Evolutionary conservation across 768 basidiomycete species (phyloP).

Genomic region (Pulveroboletus sp.): DNA sequence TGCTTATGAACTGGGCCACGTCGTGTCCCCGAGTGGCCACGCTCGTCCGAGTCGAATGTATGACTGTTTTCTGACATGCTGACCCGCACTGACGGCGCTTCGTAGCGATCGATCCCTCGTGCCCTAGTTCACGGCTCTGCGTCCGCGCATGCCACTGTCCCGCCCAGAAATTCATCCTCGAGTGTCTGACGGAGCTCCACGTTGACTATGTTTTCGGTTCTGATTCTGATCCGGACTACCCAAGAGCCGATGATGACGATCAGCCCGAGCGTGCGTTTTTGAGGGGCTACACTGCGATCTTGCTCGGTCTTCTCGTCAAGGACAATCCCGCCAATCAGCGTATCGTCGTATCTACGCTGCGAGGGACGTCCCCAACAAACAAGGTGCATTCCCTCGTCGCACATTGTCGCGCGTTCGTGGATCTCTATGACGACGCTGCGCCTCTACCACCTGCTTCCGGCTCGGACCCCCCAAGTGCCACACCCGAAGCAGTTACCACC

Average conservation of each 20-base stretch:
- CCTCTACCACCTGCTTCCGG: slow-evolving; percentile 23
- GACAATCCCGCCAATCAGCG: slow-evolving; percentile 31
- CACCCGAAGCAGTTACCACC: slow-evolving; percentile 4
- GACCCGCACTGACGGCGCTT: neutral
- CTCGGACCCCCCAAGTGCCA: neutral
- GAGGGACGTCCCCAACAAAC: slow-evolving; percentile 29
- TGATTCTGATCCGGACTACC: neutral
- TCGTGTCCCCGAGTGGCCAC: slow-evolving; percentile 46
- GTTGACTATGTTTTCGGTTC: slow-evolving; percentile 35
- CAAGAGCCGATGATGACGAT: slow-evolving; percentile 11
- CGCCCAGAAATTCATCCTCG: slow-evolving; percentile 40
- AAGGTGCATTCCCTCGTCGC: slow-evolving; percentile 34
- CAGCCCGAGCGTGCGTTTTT: slow-evolving; percentile 49
- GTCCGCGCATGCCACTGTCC: slow-evolving; percentile 51
- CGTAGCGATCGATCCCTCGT: slow-evolving; percentile 50
- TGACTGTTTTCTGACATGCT: slow-evolving; percentile 17
- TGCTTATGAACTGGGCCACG: slow-evolving; percentile 75
- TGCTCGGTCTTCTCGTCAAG: slow-evolving; percentile 54
- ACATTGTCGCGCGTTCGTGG: slow-evolving; percentile 39
- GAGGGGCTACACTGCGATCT: slow-evolving; percentile 69
- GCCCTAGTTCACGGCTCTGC: slow-evolving; percentile 48
- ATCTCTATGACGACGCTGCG: slow-evolving; percentile 37
- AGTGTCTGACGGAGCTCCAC: slow-evolving; percentile 51
- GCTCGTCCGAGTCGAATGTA: slow-evolving; percentile 47
- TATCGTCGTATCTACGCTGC: slow-evolving; percentile 33